Evolutionary conservation across 192 early-diverging fungal species (phyloP), one percentile per base, ranked within the genome.

Genomic region (Backusella luteola): DNA sequence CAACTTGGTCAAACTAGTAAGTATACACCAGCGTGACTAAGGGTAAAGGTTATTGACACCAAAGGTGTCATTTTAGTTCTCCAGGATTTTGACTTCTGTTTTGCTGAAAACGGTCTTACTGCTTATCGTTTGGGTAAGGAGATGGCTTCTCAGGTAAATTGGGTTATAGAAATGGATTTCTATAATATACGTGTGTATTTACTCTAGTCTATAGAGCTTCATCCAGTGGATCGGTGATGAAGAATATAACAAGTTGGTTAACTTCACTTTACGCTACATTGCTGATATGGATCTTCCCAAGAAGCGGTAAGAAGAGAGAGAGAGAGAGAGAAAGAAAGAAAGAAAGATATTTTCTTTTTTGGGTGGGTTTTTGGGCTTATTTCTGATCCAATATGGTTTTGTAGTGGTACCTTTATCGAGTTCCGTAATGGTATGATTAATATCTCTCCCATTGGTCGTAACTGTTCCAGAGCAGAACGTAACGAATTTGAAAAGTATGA

Each of bases 381-480:
- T 41, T 12, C 26, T 52, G 11, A 34, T 56, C 63, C 66, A 53
- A 41, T 34, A 19, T 71, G 41, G 49, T 35, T 29, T 46, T 76
- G 66, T 74, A 95, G 94, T 80, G 98, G 98, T 59, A 98, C 97
- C 0, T 98, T 98, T 84, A 79, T 99, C 80, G 98, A 99, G 86
- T 99, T 99, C 91, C 93, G 98, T 77, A 95, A 95, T 81, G 98
- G 98, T 73, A 98, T 99, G 96, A 93, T 99, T 86, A 99, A 99
- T 86, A 90, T 98, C 32, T 97, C 96, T 36, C 97, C 97, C 59
- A 95, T 98, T 69, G 98, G 97, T 69, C 93, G 98, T 75, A 96
- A 96, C 87, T 97, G 96, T 92, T 85, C 83, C 41, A 89, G 88
- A 77, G 86, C 92, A 44, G 97, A 99, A 84, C 91, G 98, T 78